These are phyloP conservation scores for Eucalyptus cladocalyx DNA, from an alignment of 345 rosid genomes.

Conservation along the genomic window DNA sequence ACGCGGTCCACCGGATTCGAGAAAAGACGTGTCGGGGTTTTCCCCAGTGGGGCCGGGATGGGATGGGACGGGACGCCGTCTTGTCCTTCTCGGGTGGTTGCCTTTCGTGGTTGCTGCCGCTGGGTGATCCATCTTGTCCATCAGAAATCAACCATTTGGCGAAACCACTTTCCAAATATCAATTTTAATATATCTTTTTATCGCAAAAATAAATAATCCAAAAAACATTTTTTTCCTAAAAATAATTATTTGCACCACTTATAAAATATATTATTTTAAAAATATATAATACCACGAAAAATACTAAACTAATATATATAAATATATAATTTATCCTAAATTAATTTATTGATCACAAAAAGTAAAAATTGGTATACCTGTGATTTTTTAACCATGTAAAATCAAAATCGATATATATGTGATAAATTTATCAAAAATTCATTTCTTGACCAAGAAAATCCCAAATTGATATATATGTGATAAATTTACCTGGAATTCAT, in stretches of 20 bases:
- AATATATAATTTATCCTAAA: too few species aligned
- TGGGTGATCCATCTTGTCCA: not conserved
- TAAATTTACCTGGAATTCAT: fast-evolving
- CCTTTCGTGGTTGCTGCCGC: not conserved
- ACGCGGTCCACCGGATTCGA: not conserved
- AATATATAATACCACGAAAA: not conserved
- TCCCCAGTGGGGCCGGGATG: not conserved
- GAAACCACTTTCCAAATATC: not conserved
- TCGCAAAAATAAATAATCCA: too few species aligned
- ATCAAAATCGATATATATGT: fast-evolving
- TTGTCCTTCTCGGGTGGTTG: not conserved
- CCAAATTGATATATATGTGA: fast-evolving
- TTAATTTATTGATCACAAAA: too few species aligned
- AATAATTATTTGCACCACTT: not conserved
- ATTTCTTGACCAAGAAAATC: too few species aligned
- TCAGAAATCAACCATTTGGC: not conserved
- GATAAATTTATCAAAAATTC: too few species aligned
- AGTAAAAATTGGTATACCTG: too few species aligned
- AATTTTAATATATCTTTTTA: not conserved
- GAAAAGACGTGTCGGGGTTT: not conserved
- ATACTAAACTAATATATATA: fast-evolving
- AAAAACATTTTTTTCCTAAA: too few species aligned
- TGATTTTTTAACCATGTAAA: too few species aligned
- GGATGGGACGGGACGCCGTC: not conserved
- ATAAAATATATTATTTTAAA: too few species aligned